Evolutionary conservation across 2,329 filamentous ascomycete species (phyloP), one percentile per base, ranked within the genome.

Genomic region (Trichoderma brevicompactum): DNA sequence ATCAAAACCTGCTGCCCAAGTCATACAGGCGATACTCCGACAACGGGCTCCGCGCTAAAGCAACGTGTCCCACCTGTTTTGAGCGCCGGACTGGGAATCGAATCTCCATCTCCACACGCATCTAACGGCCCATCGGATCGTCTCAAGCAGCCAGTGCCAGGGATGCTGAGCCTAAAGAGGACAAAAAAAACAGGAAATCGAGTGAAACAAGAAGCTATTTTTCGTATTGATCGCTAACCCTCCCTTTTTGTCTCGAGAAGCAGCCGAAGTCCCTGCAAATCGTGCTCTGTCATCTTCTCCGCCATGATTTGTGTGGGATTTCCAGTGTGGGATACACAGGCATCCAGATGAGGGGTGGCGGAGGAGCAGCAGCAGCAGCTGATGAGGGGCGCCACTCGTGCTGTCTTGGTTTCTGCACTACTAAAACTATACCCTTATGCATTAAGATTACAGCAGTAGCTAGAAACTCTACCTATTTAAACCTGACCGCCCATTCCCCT

Each of bases 401-500:
- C n/a, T n/a, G 17, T n/a, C 10, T 46, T 38, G 7, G 7, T 38
- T 38, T 38, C 7, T 38, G 36, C 36, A 28, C 23, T 44, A 44
- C 41, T 8, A n/a, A 6, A 6, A 43, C 44, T 28, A 19, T 49
- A 23, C 23, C 23, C 23, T 28, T 28, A 28, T 28, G 23, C 23
- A 28, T 28, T 28, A 28, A 5, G 23, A 28, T 28, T 28, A 28
- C 23, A 28, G 34, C 17, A 44, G 32, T 40, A 54, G 50, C 50
- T 54, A 10, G 40, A 54, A 54, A 40, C 34, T 54, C 17, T 38
- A 55, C 36, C 48, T 61, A 61, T 61, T 52, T 61, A 61, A 61
- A 61, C 19, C 58, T 52, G 46, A 52, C 58, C 58, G 58, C 58
- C 58, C 58, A 50, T 50, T 61, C 36, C 36, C 61, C 50, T 40